Evolutionary conservation across 345 rosid genomes (phyloP).

Genomic region (Sapria himalayana): DNA sequence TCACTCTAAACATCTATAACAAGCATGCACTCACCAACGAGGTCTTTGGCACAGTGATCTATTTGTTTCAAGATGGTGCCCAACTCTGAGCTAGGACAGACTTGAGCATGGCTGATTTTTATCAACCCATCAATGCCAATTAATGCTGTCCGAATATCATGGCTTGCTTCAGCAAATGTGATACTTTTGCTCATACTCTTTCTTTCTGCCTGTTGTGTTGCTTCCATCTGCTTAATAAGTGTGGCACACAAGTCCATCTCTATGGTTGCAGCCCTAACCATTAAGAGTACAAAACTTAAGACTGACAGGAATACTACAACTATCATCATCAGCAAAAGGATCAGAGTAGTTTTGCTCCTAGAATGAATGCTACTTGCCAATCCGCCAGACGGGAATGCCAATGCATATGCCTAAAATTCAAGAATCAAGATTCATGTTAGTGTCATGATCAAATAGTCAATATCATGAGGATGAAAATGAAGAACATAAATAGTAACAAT

Average conservation of each 20-base stretch:
- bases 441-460: neutral
- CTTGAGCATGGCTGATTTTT: slow-evolving; percentile 8
- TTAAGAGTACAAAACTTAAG: slow-evolving; percentile 10
- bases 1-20: too few species aligned
- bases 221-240: slow-evolving; percentile 20
- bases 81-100: slow-evolving; percentile 5
- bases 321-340: slow-evolving; percentile 10
- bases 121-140: slow-evolving; percentile 10
- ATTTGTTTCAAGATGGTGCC: slow-evolving; percentile 9
- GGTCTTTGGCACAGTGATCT: slow-evolving; percentile 10
- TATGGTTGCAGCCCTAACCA: slow-evolving; percentile 19
- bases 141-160: slow-evolving; percentile 12
- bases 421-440: neutral
- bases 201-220: slow-evolving; percentile 31
- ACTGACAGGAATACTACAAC: slow-evolving; percentile 6
- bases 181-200: slow-evolving; percentile 23
- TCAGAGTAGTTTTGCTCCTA: slow-evolving; percentile 7
- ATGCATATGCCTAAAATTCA: slow-evolving; percentile 13
- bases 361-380: slow-evolving; percentile 6
- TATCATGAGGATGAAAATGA: neutral
- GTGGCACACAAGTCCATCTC: slow-evolving; percentile 22
- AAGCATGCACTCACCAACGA: slow-evolving; percentile 14
- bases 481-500: neutral
- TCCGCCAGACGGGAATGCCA: slow-evolving; percentile 10
- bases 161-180: slow-evolving; percentile 14